Evolutionary conservation across 495 filamentous ascomycete genomes (phyloP).

Genomic region (Terfezia claveryi): DNA sequence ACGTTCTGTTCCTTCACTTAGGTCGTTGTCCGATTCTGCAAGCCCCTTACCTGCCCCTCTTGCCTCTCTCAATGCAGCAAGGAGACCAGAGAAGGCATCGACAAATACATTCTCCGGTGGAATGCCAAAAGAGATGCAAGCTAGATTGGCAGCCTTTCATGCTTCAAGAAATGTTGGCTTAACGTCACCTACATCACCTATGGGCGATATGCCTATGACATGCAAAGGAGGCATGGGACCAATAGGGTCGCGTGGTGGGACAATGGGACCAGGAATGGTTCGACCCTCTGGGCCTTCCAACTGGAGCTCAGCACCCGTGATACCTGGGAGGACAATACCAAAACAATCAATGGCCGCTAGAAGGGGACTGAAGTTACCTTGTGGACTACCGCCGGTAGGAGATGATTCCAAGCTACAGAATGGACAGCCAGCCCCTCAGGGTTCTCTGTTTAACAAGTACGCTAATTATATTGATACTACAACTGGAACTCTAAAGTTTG

Average conservation of each 20-base stretch:
- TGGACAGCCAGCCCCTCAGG: conserved; percentile 17
- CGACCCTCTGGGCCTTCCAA: conserved; percentile 23
- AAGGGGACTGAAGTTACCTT: conserved; percentile 7
- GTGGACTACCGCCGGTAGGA: conserved; percentile 2
- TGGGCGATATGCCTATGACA: neutral
- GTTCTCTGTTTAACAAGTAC: conserved; percentile 71
- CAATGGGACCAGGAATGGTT: conserved; percentile 21
- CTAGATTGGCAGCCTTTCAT: conserved; percentile 58
- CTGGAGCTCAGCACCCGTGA: conserved; percentile 30
- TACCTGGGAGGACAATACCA: conserved; percentile 19
- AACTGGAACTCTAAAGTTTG: conserved; percentile 76
- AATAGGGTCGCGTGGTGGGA: conserved; percentile 17
- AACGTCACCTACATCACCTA: conserved; percentile 10
- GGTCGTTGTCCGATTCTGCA: neutral
- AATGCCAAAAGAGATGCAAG: conserved; percentile 59
- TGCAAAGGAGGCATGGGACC: neutral
- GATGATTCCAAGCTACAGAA: conserved; percentile 3
- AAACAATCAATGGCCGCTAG: conserved; percentile 29
- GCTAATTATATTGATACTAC: conserved; percentile 79
- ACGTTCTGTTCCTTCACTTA: neutral
- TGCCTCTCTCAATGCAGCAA: conserved; percentile 60
- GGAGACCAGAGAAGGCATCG: conserved; percentile 27
- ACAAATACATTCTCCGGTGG: conserved; percentile 29
- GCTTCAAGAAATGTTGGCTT: conserved; percentile 38
- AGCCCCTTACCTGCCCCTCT: conserved; percentile 40